Conservation (phyloP, 1,284 basidiomycete species). For the Boletus semigastroideus region DNA sequence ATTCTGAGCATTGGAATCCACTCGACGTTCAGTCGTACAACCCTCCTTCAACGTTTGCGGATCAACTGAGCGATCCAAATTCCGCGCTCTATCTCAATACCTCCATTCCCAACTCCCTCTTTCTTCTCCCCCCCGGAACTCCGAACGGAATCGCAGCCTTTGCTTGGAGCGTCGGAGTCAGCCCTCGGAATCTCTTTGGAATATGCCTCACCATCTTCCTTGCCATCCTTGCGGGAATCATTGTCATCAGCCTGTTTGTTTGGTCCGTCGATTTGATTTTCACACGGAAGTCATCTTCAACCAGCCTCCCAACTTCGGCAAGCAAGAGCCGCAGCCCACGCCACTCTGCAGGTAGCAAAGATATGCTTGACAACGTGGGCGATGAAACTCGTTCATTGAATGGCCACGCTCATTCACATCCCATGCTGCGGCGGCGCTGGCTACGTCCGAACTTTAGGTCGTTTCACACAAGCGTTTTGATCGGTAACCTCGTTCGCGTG, state of each 20-base stretch:
- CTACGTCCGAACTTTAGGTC: slow-evolving; percentile 67
- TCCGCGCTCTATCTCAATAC: slow-evolving; percentile 82
- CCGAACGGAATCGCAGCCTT: slow-evolving; percentile 66
- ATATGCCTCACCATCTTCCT: slow-evolving; percentile 85
- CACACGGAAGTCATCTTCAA: slow-evolving; percentile 33
- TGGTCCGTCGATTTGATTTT: slow-evolving; percentile 70
- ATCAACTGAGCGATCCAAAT: slow-evolving; percentile 66
- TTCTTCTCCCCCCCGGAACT: slow-evolving; percentile 64
- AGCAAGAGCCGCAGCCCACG: slow-evolving; percentile 54
- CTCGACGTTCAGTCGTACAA: slow-evolving; percentile 58
- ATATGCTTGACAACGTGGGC: slow-evolving; percentile 43
- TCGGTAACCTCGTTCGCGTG: slow-evolving; percentile 89
- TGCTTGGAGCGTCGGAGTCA: slow-evolving; percentile 72
- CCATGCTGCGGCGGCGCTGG: slow-evolving; percentile 42
- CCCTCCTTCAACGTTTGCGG: slow-evolving; percentile 64
- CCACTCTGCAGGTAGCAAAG: slow-evolving; percentile 51
- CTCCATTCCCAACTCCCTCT: slow-evolving; percentile 65
- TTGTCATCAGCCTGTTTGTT: slow-evolving; percentile 66
- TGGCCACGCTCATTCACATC: slow-evolving; percentile 32
- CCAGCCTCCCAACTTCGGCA: slow-evolving; percentile 26
- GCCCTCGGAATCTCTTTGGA: slow-evolving; percentile 81
- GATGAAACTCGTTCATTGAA: slow-evolving; percentile 62
- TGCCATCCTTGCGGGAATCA: slow-evolving; percentile 70
- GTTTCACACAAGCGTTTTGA: slow-evolving; percentile 74
- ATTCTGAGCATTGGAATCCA: slow-evolving; percentile 63